Evolutionary conservation across 495 filamentous ascomycete genomes (phyloP).

Genomic region (Hypoxylon fuscum): DNA sequence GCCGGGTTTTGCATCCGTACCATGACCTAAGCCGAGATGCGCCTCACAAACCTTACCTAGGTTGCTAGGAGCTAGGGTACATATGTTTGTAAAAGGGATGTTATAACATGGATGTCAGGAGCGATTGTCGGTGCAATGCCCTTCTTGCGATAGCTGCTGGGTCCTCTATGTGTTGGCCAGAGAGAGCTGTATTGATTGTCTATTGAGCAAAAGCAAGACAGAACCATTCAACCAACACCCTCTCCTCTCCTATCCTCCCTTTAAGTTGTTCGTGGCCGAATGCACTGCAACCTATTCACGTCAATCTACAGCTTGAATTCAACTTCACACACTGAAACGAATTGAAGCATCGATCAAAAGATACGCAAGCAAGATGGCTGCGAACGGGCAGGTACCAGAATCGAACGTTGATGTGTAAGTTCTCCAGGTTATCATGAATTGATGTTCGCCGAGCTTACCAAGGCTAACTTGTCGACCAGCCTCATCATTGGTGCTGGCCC

Average conservation of each 20-base stretch:
- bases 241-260: not conserved
- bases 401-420: constrained; percentile 49
- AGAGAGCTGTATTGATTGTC: not conserved
- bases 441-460: not conserved
- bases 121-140: too few relatives aligned
- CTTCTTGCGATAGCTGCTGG: not conserved
- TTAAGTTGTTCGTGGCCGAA: not conserved
- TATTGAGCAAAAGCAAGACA: not conserved
- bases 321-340: not conserved
- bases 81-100: too few relatives aligned
- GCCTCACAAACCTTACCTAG: not conserved
- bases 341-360: too few relatives aligned
- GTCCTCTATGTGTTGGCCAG: not conserved
- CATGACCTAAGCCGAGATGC: not conserved
- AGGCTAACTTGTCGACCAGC: constrained; percentile 22
- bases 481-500: constrained; percentile 73
- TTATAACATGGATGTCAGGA: too few relatives aligned
- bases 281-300: not conserved
- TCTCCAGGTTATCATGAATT: too few relatives aligned
- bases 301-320: not conserved
- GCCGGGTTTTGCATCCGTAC: not conserved
- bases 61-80: too few relatives aligned
- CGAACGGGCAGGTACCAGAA: constrained; percentile 25
- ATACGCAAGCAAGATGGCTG: constrained; percentile 16
- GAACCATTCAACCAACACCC: not conserved